Evolutionary conservation across 192 early-diverging fungal species (phyloP), one percentile per base, ranked within the genome.

Genomic region (Rhizophagus sp.): DNA sequence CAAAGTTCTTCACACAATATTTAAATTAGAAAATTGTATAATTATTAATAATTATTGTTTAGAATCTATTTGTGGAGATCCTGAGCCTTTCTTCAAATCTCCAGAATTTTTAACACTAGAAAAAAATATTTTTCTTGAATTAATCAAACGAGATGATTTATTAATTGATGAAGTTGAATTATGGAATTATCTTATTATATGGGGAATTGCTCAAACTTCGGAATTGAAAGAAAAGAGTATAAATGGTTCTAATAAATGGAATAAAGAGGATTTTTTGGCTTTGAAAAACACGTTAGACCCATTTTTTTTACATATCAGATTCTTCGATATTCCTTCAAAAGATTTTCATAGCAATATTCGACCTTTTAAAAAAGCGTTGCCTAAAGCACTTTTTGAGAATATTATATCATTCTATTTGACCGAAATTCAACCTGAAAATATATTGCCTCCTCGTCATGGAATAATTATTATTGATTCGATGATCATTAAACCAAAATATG

Each of bases 101-200:
- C 4, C 22, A 27, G 63, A 77, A 13, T 77, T 77, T 66, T 3
- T 44, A 67, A 49, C 52, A 1, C 8, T 78, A 13, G 76, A 78
- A 19, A 50, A 78, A 47, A 64, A 49, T 49, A 78, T 78, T 27
- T 33, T 78, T 2, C 52, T 78, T 7, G 41, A 6, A 27, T 50
- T 78, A 44, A 10, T 78, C 24, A 22, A 67, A 25, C 24, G 49
- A 25, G 61, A 78, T 49, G 76, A 47, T 49, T 19, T 78, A 9
- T 1, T 12, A 49, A 78, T 78, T 24, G 76, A 78, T 22, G 76
- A 78, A 52, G 24, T 78, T 17, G 63, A 78, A n/a, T 12, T 68
- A 3, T 78, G 76, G 76, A 50, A 78, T 67, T 10, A 78, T 67
- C 12, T 78, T 4, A 50, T 78, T 25, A 64, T 41, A 41, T 78